Percentiles rank a stretch among this genome's conserved stretches.
phyloP scores from a whole-genome alignment of 768 basidiomycete genomes.

The Chalciporus piperatus region DNA sequence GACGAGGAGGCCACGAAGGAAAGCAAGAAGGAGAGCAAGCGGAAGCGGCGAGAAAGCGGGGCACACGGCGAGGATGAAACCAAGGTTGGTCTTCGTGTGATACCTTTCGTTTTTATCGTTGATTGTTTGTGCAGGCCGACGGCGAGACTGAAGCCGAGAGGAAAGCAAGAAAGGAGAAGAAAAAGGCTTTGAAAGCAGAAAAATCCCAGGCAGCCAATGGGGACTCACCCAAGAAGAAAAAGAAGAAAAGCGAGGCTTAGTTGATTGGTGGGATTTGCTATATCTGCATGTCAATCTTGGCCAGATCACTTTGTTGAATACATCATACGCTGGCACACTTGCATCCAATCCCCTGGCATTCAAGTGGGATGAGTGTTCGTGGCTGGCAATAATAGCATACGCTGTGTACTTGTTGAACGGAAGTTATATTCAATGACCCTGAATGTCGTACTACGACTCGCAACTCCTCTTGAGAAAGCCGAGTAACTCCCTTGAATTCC shows the following conservation, averaged over 20 bases:
- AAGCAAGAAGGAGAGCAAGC: slow-evolving; percentile 42
- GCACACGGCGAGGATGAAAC: slow-evolving; percentile 39
- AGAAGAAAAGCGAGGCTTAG: slow-evolving; percentile 35
- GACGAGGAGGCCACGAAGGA: slow-evolving; percentile 33
- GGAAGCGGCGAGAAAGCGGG: slow-evolving; percentile 57
- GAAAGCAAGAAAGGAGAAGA: slow-evolving; percentile 78
- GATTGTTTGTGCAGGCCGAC: slow-evolving; percentile 29
- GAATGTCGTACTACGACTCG: no score
- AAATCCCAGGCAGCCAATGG: slow-evolving; percentile 51
- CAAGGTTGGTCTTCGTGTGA: slow-evolving; percentile 38
- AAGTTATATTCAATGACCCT: no score
- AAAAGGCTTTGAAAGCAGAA: slow-evolving; percentile 75
- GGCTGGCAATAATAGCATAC: no score
- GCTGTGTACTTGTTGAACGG: no score
- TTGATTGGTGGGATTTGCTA: neutral
- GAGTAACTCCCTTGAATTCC: no score
- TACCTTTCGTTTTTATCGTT: slow-evolving; percentile 3
- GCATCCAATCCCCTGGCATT: neutral
- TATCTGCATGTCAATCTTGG: neutral
- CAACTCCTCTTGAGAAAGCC: no score
- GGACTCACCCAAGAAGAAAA: slow-evolving; percentile 45
- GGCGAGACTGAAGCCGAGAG: slow-evolving; percentile 82
- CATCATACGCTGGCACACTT: neutral
- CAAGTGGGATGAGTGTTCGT: no score
- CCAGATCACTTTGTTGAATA: neutral